Evolutionary conservation across 192 early-diverging fungal species (phyloP), one percentile per base, ranked within the genome.

Genomic region (Backusella circina): DNA sequence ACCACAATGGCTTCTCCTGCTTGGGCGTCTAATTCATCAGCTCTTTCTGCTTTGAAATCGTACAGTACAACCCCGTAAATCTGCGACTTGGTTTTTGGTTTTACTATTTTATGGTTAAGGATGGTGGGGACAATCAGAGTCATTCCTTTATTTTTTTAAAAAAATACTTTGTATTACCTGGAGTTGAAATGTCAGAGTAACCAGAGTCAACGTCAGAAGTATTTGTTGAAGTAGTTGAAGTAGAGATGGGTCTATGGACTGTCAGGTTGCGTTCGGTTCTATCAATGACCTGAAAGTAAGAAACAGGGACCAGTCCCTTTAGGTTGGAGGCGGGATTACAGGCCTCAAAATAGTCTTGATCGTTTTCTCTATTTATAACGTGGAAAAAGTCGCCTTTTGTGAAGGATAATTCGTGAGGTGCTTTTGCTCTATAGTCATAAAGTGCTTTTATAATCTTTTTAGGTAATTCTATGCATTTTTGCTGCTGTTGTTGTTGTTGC

Each of bases 301-400:
- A 81, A 30, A 89, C 88, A 31, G 92, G 92, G 16, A 91, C 92
- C 47, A 90, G 83, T n/a, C 92, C 92, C 30, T 86, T 89, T 64
- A 84, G 79, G 35, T 90, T 89, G 30, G 87, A 88, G 67, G 88
- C 85, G 65, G 92, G 92, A 74, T 93, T 91, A 32, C 85, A 84
- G 13, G 88, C 92, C n/a, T 91, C 88, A 76, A 89, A 93, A 90
- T 90, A 93, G 54, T 87, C 73, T 23, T 78, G 80, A 83, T 91
- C 90, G 65, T 89, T 85, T 33, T 91, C 90, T 72, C 91, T 87
- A 21, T 86, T 89, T 10, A 67, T 73, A 36, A 94, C 92, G 65
- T 92, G 89, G 80, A 92, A 94, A 77, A 94, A 94, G 51, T 94
- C 92, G 70, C 92, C 92, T 66, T 91, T 88, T 73, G 83, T 84